Conservation (phyloP, 2,329 filamentous ascomycete genomes). For the Neofusicoccum sp. region DNA sequence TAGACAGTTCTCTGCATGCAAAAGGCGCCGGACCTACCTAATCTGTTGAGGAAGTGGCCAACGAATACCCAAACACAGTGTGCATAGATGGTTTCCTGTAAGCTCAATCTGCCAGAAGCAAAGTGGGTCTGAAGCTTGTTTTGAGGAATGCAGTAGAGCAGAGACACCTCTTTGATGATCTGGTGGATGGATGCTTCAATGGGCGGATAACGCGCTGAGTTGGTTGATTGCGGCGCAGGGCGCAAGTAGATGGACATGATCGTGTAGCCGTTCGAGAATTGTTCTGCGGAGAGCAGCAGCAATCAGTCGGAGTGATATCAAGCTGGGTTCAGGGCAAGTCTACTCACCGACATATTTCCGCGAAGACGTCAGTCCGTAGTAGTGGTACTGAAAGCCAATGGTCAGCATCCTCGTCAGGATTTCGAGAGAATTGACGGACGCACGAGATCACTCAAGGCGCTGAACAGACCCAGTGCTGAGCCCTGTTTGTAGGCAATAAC, state of each 20-base stretch:
- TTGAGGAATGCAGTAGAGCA: constrained; percentile 96
- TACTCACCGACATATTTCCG: constrained; percentile 77
- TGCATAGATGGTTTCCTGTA: constrained; percentile 96
- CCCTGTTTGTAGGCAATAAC: constrained; percentile 94
- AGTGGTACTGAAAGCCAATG: constrained; percentile 68
- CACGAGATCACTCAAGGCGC: constrained; percentile 80
- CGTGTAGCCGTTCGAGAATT: constrained; percentile 97
- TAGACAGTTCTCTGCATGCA: no score
- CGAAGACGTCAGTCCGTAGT: constrained; percentile 95
- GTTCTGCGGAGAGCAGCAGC: constrained; percentile 51
- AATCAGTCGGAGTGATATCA: constrained; percentile 35
- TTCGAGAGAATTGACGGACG: background rate
- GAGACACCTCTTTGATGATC: constrained; percentile 97
- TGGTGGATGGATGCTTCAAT: constrained; percentile 96
- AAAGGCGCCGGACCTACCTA: constrained; percentile 49
- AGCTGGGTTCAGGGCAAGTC: background rate
- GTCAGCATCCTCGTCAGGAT: background rate
- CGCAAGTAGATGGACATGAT: constrained; percentile 95
- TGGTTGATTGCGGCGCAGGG: constrained; percentile 62
- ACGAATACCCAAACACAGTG: constrained; percentile 98
- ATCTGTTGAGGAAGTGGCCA: constrained; percentile 94
- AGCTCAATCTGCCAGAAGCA: constrained; percentile 78
- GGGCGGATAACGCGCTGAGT: constrained; percentile 66
- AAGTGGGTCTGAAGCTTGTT: constrained; percentile 95
- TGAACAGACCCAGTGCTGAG: constrained; percentile 91